Evolutionary conservation across 768 basidiomycete species (phyloP), one percentile per base, ranked within the genome.

Genomic region (Naganishia vishniacii): DNA sequence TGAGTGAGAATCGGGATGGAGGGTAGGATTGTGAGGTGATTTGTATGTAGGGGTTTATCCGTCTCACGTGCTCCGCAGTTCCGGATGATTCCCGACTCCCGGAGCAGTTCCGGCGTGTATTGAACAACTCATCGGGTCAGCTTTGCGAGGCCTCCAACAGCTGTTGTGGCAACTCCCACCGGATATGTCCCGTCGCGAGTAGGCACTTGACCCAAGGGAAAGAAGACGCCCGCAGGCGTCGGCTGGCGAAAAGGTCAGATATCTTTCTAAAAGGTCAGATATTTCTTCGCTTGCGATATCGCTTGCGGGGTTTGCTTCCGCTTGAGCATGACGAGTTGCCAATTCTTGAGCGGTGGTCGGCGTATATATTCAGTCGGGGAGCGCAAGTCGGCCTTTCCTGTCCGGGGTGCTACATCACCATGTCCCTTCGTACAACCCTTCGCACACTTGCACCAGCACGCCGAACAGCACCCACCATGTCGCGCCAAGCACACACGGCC

Each of bases 401-500:
- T 5, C 2, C 31, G 6, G 49, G 29, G 12, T 28, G 28, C 45
- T n/a, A 8, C n/a, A 25, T 25, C 53, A 40, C 37, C 53, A 56
- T 56, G 53, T 56, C 37, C 34, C 16, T 26, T 15, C 42, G 18
- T 6, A 44, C 11, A 44, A 4, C 53, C n/a, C 53, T 34, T 13
- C 32, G 20, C 34, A 56, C 23, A 13, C 32, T 56, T 23, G 20
- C 49, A 13, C 32, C 40, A n/a, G 20, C 49, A 31, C 49, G 49
- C 18, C 29, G 31, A 31, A 31, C 49, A 51, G 53, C 53, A 56
- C 53, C 26, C 28, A n/a, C 41, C 5, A 60, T 60, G 59, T n/a
- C 42, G 16, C 41, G 45, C 44, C 45, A 44, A 44, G 59, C 41
- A 47, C 41, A 45, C 59, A 60, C 59, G 42, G 59, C 41, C 16